These are phyloP conservation scores for Aspergillus flavus DNA, from an alignment of 2,329 filamentous ascomycete genomes.

Conservation along the genomic window DNA sequence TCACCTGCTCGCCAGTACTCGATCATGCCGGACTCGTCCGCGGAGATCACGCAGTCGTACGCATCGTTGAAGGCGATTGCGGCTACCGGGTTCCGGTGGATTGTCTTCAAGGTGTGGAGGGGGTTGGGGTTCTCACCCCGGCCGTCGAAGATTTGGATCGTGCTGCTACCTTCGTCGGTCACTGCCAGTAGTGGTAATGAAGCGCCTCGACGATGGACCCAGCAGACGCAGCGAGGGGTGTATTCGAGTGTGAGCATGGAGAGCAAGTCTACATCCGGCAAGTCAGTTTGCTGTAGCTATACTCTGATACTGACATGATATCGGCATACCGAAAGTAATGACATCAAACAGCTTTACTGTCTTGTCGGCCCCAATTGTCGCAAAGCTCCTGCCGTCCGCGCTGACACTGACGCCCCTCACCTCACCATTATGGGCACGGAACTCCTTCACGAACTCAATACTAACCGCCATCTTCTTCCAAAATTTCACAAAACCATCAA, in stretches of 20 bases:
- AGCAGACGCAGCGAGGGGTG: constrained; percentile 79
- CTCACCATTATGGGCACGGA: constrained; percentile 84
- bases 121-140: constrained; percentile 77
- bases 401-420: constrained; percentile 83
- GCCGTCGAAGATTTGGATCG: constrained; percentile 85
- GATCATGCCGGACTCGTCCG: constrained; percentile 87
- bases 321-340: constrained; percentile 69
- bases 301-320: too few relatives aligned
- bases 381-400: constrained; percentile 89
- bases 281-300: constrained; percentile 12
- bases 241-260: constrained; percentile 79
- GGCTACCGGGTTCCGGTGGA: constrained; percentile 82
- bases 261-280: constrained; percentile 63
- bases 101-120: constrained; percentile 72
- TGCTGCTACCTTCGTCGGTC: constrained; percentile 71
- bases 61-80: constrained; percentile 87
- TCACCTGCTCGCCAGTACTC: constrained; percentile 87
- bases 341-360: constrained; percentile 62
- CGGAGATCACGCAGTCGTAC: constrained; percentile 88
- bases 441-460: constrained; percentile 98
- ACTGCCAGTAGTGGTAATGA: constrained; percentile 84
- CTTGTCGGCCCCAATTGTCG: constrained; percentile 70
- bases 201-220: constrained; percentile 87
- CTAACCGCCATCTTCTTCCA: constrained; percentile 94
- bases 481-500: constrained; percentile 97